phyloP scores from a whole-genome alignment of 176 grass and related monocot species.

The Cymbopogon citratus region DNA sequence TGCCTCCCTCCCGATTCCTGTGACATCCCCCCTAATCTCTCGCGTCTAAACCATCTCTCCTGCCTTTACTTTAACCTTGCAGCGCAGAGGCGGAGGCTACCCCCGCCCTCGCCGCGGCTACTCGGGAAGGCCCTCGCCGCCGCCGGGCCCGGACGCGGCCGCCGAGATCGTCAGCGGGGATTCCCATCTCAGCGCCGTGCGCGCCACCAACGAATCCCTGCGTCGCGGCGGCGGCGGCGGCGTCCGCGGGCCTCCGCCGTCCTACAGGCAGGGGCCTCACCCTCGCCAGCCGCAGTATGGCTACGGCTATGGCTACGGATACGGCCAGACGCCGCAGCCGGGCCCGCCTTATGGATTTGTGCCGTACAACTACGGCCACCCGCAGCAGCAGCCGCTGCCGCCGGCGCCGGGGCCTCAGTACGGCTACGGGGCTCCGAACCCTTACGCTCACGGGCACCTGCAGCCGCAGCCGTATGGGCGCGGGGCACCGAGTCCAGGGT shows the following conservation, averaged over 20 bases:
- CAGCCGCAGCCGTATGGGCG: constrained; percentile 23
- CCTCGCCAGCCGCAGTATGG: background rate
- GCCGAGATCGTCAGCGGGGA: constrained; percentile 34
- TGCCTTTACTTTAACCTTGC: constrained; percentile 1
- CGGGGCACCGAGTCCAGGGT: constrained; percentile 2
- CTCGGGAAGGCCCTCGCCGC: constrained; percentile 17
- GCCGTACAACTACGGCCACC: constrained; percentile 38
- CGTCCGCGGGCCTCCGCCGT: constrained; percentile 6
- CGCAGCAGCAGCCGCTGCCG: constrained; percentile 12
- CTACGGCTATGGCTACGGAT: constrained; percentile 23
- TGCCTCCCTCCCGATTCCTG: background rate
- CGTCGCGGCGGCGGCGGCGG: constrained; percentile 12
- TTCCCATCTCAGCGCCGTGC: constrained; percentile 30
- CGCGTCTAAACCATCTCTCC: constrained; percentile 5
- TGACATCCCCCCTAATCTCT: background rate
- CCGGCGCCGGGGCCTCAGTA: constrained; percentile 19
- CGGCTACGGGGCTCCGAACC: constrained; percentile 14
- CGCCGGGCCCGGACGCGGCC: background rate
- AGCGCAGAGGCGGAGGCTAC: constrained; percentile 35
- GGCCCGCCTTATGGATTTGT: constrained; percentile 22
- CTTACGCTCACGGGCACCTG: constrained; percentile 18
- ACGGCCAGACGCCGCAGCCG: background rate
- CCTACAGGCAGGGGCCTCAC: constrained; percentile 15
- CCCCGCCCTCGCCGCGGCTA: constrained; percentile 17
- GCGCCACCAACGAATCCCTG: constrained; percentile 34